phyloP scores from a whole-genome alignment of 805 yeast genomes.

The Metschnikowia noctiluminum region DNA sequence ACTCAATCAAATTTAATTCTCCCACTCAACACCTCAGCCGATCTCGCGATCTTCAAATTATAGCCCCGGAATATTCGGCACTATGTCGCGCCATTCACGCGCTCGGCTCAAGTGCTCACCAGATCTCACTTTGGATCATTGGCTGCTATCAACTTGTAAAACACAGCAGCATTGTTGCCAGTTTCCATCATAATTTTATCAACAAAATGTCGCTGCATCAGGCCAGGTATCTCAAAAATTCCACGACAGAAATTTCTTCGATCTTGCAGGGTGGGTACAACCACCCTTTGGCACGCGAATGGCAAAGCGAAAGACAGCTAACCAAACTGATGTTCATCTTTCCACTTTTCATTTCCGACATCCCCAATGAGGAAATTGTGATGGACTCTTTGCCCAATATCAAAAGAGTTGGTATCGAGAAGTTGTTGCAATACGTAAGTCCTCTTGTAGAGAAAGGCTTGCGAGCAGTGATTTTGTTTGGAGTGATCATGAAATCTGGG shows the following conservation, averaged over 20 bases:
- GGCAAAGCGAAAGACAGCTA: constrained; percentile 87
- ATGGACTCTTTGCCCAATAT: constrained; percentile 86
- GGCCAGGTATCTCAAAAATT: constrained; percentile 64
- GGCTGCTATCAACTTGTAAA: no score
- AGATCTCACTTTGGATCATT: no score
- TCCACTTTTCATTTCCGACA: constrained; percentile 83
- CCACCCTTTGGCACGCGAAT: constrained; percentile 81
- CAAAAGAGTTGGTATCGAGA: constrained; percentile 81
- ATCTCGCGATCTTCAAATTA: no score
- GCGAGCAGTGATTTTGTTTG: constrained; percentile 82
- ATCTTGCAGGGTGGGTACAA: constrained; percentile 91
- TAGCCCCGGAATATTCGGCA: no score
- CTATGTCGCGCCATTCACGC: no score
- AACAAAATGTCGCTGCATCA: constrained; percentile 49
- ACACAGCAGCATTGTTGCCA: no score
- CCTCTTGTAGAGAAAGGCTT: constrained; percentile 77
- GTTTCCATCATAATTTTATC: no score
- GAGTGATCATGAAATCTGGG: constrained; percentile 77
- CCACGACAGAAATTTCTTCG: constrained; percentile 64
- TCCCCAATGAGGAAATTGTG: constrained; percentile 70
- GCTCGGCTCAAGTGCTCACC: no score
- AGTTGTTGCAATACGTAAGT: constrained; percentile 66
- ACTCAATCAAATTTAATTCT: no score
- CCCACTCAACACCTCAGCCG: no score
- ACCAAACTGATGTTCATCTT: constrained; percentile 87